phyloP scores from a whole-genome alignment of 1,284 basidiomycete species.

The Peniophora sp. region DNA sequence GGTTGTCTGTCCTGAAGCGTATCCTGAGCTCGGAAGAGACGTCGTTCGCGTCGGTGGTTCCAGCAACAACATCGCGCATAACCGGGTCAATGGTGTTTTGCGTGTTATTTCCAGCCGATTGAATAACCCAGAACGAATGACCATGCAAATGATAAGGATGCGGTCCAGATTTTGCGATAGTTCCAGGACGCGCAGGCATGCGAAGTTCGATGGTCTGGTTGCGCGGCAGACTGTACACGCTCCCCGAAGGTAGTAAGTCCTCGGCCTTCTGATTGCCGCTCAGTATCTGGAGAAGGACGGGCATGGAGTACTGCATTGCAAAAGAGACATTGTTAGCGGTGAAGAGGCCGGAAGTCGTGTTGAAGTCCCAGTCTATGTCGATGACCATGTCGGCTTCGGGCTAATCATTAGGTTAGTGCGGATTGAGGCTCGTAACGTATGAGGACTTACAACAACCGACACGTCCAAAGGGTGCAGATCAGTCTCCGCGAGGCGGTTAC shows the following conservation, averaged over 20 bases:
- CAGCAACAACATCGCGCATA: conserved; percentile 17
- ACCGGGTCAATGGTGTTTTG: conserved; percentile 33
- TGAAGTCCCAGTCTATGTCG: not conserved
- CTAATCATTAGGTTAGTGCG: conserved; percentile 14
- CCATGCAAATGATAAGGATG: no score
- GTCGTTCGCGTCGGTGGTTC: conserved; percentile 14
- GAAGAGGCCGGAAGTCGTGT: conserved; percentile 7
- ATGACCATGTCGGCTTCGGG: not conserved
- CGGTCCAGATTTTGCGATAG: no score
- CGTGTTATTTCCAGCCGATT: conserved; percentile 14
- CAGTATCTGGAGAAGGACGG: conserved; percentile 26
- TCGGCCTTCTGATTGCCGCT: conserved; percentile 20
- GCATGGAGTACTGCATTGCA: conserved; percentile 15
- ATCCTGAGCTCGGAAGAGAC: conserved; percentile 15
- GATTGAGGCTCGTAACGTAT: conserved; percentile 13
- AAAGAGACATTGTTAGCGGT: conserved; percentile 18
- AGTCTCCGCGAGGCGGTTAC: conserved; percentile 9
- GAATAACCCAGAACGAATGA: conserved; percentile 22
- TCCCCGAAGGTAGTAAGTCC: conserved; percentile 20
- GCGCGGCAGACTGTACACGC: conserved; percentile 18
- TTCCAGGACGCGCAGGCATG: conserved; percentile 17
- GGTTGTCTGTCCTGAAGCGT: conserved; percentile 31
- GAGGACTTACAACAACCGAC: not conserved
- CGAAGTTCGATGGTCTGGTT: conserved; percentile 26
- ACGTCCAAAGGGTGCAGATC: not conserved